Conservation (phyloP, 176 grass and related monocot genomes). For the Rhynchospora breviuscula region DNA sequence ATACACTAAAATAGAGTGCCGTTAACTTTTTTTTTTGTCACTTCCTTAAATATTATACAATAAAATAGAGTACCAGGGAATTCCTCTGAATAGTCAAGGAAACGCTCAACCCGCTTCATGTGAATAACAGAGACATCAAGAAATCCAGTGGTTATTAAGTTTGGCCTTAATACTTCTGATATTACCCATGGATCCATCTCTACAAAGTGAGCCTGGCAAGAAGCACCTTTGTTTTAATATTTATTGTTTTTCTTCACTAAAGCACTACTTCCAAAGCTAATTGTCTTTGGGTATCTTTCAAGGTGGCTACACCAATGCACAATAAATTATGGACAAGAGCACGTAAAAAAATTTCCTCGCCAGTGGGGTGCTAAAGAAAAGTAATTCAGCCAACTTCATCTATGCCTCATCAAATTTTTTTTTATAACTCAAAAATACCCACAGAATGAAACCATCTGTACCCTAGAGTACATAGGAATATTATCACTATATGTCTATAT, state of each 20-base stretch:
- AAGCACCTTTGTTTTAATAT: background rate
- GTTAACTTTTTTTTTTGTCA: background rate
- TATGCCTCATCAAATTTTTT: background rate
- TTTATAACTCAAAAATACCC: background rate
- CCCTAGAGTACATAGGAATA: background rate
- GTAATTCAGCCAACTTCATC: background rate
- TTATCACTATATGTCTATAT: background rate
- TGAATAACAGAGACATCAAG: conserved; percentile 74
- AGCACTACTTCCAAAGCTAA: background rate
- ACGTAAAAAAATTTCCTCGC: background rate
- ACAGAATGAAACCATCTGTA: background rate
- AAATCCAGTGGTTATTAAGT: conserved; percentile 86
- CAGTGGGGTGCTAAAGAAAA: background rate
- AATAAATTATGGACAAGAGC: background rate
- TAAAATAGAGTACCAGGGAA: conserved; percentile 41
- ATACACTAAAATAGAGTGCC: background rate
- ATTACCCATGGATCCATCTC: conserved; percentile 95
- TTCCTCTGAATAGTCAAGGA: conserved; percentile 66
- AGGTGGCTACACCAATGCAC: background rate
- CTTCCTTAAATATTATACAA: background rate
- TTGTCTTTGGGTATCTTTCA: background rate
- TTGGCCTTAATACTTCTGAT: conserved; percentile 69
- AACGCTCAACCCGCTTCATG: conserved; percentile 69
- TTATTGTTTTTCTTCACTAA: background rate
- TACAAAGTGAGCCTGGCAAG: conserved; percentile 74